Evolutionary conservation across 768 basidiomycete genomes (phyloP), one percentile per base, ranked within the genome.

Genomic region (Neoboletus magnificus): DNA sequence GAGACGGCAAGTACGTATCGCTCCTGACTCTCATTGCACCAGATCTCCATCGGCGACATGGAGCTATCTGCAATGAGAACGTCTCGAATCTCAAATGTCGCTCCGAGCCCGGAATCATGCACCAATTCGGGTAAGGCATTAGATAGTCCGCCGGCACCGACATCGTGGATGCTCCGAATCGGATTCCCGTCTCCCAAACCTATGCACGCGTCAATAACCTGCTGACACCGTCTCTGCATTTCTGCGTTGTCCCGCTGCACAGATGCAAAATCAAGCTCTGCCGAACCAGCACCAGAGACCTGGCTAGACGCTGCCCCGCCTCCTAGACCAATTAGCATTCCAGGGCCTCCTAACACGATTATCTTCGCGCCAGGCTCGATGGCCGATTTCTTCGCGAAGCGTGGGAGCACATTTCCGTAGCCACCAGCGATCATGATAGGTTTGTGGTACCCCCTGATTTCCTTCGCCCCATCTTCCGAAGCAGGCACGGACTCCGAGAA

Each of bases 371-470:
- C 94, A 2, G 88, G 79, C 0, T 79, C 76, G 65, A 99, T 93
- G 56, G 74, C 72, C 3, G 80, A 76, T 74, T 99, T 99, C 66
- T 75, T 80, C 32, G 95, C 85, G 63, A 91, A 95, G 59, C 81
- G 74, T 5, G 89, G 86, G 16, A 92, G 85, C 39, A 98, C 95
- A 65, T 90, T 98, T 5, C 97, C 97, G 59, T 94, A 84, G 25
- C 97, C 97, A 20, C 97, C 97, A 9, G 97, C 96, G 61, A 99
- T 89, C 97, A 99, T 99, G 77, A 99, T 97, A 15, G 97, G 97
- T 71, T 99, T 99, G 76, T 98, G 97, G 72, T 98, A 99, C 0
- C 97, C 97, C 51, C 95, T 76, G n/a, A 93, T 74, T 69, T 93
- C 89, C 62, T 71, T 60, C 49, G 67, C 58, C 5, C 77, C 79